phyloP scores from a whole-genome alignment of 1,139 yeast species.

The Pichia kudriavzevii region DNA sequence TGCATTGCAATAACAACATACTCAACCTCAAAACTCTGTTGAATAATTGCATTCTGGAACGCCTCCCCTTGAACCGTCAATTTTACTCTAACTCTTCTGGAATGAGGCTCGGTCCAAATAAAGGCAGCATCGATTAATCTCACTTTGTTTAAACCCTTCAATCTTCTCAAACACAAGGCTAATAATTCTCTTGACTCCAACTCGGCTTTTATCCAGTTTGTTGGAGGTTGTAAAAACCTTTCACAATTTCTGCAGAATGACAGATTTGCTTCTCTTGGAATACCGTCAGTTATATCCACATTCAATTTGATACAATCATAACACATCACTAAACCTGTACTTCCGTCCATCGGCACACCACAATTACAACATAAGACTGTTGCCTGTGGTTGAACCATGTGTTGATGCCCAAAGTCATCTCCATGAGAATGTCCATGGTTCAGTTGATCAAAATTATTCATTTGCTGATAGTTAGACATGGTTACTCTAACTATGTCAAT shows the following conservation, averaged over 20 bases:
- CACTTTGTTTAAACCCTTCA: conserved; percentile 83
- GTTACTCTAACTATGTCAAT: too few relatives aligned
- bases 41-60: conserved; percentile 82
- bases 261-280: conserved; percentile 88
- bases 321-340: conserved; percentile 91
- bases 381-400: conserved; percentile 36
- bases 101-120: conserved; percentile 99
- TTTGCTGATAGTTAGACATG: conserved; percentile 49
- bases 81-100: conserved; percentile 85
- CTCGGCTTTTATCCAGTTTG: conserved; percentile 86
- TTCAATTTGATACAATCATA: conserved; percentile 93
- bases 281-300: conserved; percentile 91
- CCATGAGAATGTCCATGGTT: too few relatives aligned
- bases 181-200: conserved; percentile 87
- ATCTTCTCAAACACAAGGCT: conserved; percentile 80
- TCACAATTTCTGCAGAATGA: conserved; percentile 97
- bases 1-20: conserved; percentile 93
- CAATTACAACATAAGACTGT: conserved; percentile 97
- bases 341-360: conserved; percentile 97
- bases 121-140: conserved; percentile 90
- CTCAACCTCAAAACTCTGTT: conserved; percentile 93
- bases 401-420: too few relatives aligned
- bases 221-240: conserved; percentile 89
- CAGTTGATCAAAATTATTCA: conserved; percentile 29
- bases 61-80: conserved; percentile 97